These are phyloP conservation scores for Aspergillus quadrilineatus DNA, from an alignment of 2,329 filamentous ascomycete genomes.

Conservation along the genomic window DNA sequence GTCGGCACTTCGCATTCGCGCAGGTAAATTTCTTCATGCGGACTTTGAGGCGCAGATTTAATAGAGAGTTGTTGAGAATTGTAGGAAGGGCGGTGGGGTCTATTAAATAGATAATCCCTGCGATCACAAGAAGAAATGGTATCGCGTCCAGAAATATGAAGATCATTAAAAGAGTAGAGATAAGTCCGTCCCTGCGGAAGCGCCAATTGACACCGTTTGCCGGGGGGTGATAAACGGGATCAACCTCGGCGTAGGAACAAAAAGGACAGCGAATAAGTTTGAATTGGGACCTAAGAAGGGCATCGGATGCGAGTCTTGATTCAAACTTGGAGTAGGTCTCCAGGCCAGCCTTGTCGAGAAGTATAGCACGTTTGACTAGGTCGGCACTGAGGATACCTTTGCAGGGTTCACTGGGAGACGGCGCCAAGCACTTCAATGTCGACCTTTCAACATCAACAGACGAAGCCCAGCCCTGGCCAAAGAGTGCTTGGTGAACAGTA, in stretches of 20 bases:
- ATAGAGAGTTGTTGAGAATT: slow-evolving; percentile 61
- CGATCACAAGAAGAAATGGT: slow-evolving; percentile 50
- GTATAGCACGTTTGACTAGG: slow-evolving; percentile 71
- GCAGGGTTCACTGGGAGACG: slow-evolving; percentile 66
- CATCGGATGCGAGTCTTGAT: slow-evolving; percentile 73
- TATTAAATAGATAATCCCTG: slow-evolving; percentile 58
- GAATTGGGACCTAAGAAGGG: slow-evolving; percentile 68
- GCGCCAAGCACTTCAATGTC: slow-evolving; percentile 80
- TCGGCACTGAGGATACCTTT: slow-evolving; percentile 68
- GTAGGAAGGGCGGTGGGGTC: slow-evolving; percentile 49
- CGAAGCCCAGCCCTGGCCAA: slow-evolving; percentile 86
- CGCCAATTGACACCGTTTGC: slow-evolving; percentile 55
- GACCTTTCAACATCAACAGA: slow-evolving; percentile 71
- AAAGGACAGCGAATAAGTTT: slow-evolving; percentile 84
- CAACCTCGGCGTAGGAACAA: slow-evolving; percentile 86
- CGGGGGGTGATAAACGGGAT: slow-evolving; percentile 67
- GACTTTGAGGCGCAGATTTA: slow-evolving; percentile 66
- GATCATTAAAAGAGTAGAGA: slow-evolving; percentile 53
- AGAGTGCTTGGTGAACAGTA: slow-evolving; percentile 81
- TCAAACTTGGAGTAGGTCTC: slow-evolving; percentile 76
- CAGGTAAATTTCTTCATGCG: slow-evolving; percentile 78
- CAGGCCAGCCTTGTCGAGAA: slow-evolving; percentile 65
- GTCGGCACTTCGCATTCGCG: slow-evolving; percentile 65
- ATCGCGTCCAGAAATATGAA: slow-evolving; percentile 46
- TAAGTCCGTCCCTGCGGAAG: slow-evolving; percentile 56